Percentiles rank a stretch among this genome's conserved stretches.
Evolutionary conservation across 495 filamentous ascomycete species (phyloP).

Genomic region (Neurospora cerealis): DNA sequence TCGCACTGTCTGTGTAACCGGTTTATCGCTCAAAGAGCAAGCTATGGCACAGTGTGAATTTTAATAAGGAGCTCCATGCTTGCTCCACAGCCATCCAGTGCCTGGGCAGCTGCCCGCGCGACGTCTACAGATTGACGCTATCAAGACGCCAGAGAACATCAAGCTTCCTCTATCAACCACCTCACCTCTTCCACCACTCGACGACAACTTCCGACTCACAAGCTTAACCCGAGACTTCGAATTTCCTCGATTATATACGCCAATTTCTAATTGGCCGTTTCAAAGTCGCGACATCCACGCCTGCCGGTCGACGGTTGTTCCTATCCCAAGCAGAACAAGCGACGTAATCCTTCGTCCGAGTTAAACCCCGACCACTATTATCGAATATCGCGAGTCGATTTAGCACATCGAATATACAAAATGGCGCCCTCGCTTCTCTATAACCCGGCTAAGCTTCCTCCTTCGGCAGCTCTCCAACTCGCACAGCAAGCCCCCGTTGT

Average conservation of each 20-base stretch:
- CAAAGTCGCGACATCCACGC: background rate
- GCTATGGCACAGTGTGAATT: background rate
- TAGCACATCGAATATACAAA: background rate
- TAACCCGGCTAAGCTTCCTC: conserved; percentile 38
- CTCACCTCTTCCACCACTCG: background rate
- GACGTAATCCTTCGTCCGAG: background rate
- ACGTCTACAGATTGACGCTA: background rate
- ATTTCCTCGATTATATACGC: background rate
- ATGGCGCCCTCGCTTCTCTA: conserved; percentile 44
- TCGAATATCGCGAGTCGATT: background rate
- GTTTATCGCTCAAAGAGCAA: background rate
- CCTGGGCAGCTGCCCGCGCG: background rate
- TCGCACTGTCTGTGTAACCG: background rate
- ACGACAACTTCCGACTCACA: background rate
- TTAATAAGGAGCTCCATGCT: background rate
- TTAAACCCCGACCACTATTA: background rate
- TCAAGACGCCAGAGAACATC: background rate
- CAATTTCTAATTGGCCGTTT: background rate
- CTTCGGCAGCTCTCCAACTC: conserved; percentile 49
- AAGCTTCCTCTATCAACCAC: background rate
- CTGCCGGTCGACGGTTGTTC: background rate
- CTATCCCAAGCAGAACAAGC: background rate
- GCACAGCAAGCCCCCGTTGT: conserved; percentile 70
- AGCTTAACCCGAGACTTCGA: background rate
- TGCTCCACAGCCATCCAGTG: background rate